Evolutionary conservation across 148 eudicot genomes (phyloP).

Genomic region (Cornus florida): DNA sequence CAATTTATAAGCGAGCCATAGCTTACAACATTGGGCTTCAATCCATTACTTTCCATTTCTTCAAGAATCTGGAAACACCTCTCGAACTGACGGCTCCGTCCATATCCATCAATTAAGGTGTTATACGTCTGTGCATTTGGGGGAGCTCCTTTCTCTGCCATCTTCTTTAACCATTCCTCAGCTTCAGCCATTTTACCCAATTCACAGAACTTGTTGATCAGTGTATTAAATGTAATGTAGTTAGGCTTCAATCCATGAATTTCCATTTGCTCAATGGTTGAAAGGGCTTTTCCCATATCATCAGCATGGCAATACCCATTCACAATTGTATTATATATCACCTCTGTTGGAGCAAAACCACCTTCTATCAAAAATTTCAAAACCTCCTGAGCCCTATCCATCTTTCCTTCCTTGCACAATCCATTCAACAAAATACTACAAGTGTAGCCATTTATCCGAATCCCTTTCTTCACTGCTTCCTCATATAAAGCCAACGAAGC

Average conservation of each 20-base stretch:
- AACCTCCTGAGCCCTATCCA: constrained; percentile 59
- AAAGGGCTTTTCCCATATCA: constrained; percentile 53
- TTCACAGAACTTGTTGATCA: constrained; percentile 58
- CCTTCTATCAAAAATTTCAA: constrained; percentile 39
- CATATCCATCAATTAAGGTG: constrained; percentile 68
- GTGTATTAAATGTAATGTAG: constrained; percentile 52
- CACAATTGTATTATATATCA: constrained; percentile 62
- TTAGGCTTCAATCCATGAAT: constrained; percentile 47
- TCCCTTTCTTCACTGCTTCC: constrained; percentile 39
- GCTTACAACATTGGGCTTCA: constrained; percentile 62
- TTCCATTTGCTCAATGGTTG: constrained; percentile 52
- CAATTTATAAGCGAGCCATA: constrained; percentile 75
- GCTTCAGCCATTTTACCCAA: constrained; percentile 60
- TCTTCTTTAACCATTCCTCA: constrained; percentile 52
- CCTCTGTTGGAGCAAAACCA: constrained; percentile 52
- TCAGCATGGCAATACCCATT: constrained; percentile 57
- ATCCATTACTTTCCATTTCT: constrained; percentile 56
- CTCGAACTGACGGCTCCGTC: constrained; percentile 50
- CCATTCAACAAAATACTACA: constrained; percentile 63
- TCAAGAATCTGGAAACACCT: constrained; percentile 69
- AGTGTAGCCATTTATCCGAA: constrained; percentile 48
- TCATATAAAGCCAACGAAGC: constrained; percentile 44
- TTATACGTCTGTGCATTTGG: constrained; percentile 69
- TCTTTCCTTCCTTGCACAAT: constrained; percentile 64
- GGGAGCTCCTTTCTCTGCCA: constrained; percentile 54